phyloP scores from a whole-genome alignment of 495 filamentous ascomycete species.

The Endocarpon pusillum region DNA sequence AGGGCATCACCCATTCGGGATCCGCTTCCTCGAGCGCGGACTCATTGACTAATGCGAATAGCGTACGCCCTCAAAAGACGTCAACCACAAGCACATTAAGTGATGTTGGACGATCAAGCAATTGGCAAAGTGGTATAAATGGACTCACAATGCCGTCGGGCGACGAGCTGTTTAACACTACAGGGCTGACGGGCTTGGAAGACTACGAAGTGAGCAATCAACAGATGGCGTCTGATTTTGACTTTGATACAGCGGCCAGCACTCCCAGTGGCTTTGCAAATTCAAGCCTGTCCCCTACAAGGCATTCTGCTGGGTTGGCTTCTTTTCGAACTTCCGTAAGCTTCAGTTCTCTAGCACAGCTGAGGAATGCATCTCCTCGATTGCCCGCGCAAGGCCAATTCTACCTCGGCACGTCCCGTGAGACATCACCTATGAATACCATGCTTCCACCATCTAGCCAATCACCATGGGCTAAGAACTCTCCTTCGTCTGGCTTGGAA shows the following conservation, averaged over 20 bases:
- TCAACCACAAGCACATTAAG: no score
- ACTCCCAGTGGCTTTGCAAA: slow-evolving; percentile 39
- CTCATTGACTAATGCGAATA: no score
- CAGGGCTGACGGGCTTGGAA: slow-evolving; percentile 20
- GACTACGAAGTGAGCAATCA: slow-evolving; percentile 40
- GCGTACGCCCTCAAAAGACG: no score
- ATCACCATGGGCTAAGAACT: slow-evolving; percentile 31
- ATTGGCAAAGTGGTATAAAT: not conserved
- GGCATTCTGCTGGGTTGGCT: slow-evolving; percentile 4
- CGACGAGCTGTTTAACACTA: slow-evolving; percentile 7
- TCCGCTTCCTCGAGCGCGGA: no score
- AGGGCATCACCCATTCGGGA: no score
- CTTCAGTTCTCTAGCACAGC: no score
- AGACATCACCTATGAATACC: slow-evolving; percentile 32
- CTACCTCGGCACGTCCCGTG: slow-evolving; percentile 23
- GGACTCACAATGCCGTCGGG: not conserved
- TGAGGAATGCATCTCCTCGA: no score
- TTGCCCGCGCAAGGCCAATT: slow-evolving; percentile 15
- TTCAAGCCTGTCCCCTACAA: slow-evolving; percentile 9
- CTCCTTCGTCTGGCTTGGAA: slow-evolving; percentile 34
- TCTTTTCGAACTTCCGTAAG: slow-evolving; percentile 2
- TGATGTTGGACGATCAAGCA: not conserved
- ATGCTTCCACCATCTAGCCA: slow-evolving; percentile 22
- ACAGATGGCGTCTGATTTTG: slow-evolving; percentile 47
- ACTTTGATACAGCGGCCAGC: slow-evolving; percentile 52